Conservation (phyloP, 1,284 basidiomycete genomes). For the Ganoderma multipileum region DNA sequence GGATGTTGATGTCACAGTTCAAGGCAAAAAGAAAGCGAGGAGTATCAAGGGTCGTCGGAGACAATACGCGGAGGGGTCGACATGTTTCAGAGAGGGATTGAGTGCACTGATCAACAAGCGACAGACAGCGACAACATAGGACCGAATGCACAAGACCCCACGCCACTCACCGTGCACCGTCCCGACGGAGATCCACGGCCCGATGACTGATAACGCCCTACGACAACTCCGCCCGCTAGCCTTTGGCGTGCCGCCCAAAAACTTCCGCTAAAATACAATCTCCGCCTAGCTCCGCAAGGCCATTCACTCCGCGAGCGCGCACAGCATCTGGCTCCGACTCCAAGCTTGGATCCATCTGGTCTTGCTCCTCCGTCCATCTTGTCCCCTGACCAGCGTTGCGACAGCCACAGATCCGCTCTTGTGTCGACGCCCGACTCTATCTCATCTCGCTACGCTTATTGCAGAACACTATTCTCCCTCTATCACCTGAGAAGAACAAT, state of each 20-base stretch:
- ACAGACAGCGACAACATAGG: constrained; percentile 1
- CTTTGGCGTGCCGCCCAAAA: constrained; percentile 21
- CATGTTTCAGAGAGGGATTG: constrained; percentile 20
- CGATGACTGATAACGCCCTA: background rate
- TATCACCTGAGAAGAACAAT: constrained; percentile 4
- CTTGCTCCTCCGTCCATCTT: background rate
- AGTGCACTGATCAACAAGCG: background rate
- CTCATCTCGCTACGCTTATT: constrained; percentile 4
- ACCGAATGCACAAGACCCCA: background rate
- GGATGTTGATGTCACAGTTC: constrained; percentile 17
- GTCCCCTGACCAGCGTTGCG: background rate
- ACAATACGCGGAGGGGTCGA: constrained; percentile 22
- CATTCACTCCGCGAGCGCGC: constrained; percentile 21
- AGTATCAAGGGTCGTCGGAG: constrained; percentile 16
- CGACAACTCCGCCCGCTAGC: constrained; percentile 2
- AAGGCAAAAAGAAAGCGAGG: constrained; percentile 7
- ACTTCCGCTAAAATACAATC: background rate
- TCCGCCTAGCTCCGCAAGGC: constrained; percentile 24
- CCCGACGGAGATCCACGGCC: background rate
- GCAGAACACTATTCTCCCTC: background rate
- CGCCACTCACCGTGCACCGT: background rate
- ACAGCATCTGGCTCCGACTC: background rate
- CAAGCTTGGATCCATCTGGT: background rate
- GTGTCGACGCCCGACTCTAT: background rate
- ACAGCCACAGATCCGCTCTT: constrained; percentile 5